phyloP scores from a whole-genome alignment of 2,329 filamentous ascomycete genomes.

The Botrytis sinoallii region DNA sequence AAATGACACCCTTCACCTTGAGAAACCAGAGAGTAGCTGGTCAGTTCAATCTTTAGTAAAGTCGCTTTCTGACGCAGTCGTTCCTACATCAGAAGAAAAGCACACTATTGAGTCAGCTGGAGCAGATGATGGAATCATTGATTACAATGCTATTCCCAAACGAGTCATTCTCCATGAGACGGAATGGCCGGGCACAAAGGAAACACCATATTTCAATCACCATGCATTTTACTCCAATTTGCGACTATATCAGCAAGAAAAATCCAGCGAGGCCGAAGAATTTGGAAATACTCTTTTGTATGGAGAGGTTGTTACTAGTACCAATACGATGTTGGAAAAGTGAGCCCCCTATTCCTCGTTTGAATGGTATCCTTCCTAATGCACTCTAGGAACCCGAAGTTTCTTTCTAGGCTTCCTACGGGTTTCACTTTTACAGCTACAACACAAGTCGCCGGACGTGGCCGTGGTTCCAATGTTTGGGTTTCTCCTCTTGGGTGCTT shows the following conservation, averaged over 20 bases:
- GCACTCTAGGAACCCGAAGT: constrained; percentile 62
- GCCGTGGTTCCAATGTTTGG: constrained; percentile 91
- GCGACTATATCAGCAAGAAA: constrained; percentile 56
- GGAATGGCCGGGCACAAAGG: constrained; percentile 62
- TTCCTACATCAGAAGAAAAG: constrained; percentile 30
- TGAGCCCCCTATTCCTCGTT: constrained; percentile 38
- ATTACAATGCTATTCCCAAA: constrained; percentile 74
- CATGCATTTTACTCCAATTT: constrained; percentile 73
- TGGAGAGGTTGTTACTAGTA: constrained; percentile 89
- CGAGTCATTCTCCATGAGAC: constrained; percentile 69
- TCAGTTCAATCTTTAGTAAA: constrained; percentile 53
- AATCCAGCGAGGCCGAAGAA: constrained; percentile 53
- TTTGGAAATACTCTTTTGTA: constrained; percentile 83
- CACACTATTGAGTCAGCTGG: constrained; percentile 39
- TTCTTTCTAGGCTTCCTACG: constrained; percentile 72
- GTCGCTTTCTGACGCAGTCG: constrained; percentile 42
- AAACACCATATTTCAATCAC: constrained; percentile 86
- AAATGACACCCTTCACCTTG: constrained; percentile 77
- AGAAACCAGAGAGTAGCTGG: constrained; percentile 62
- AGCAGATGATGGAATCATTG: constrained; percentile 58
- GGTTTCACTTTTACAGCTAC: constrained; percentile 89
- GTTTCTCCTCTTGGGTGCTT: constrained; percentile 82
- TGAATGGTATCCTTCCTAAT: constrained; percentile 20
- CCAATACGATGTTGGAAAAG: constrained; percentile 91
- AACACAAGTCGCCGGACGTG: constrained; percentile 81